Percentiles rank a stretch among this genome's conserved stretches.
Evolutionary conservation across 208 protist genomes (phyloP).

Genomic region (Angomonas deanei): DNA sequence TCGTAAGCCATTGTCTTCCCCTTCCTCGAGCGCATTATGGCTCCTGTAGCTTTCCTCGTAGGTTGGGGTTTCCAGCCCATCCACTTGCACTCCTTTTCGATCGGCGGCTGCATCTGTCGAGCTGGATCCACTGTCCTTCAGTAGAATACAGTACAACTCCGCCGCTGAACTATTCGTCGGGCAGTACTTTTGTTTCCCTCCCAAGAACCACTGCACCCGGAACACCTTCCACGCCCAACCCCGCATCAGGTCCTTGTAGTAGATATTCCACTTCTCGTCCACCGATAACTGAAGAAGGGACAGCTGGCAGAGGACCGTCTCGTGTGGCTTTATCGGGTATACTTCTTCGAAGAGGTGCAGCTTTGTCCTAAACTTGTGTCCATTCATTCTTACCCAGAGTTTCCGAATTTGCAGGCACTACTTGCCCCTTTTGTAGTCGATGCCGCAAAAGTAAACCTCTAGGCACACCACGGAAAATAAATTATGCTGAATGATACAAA

Average conservation of each 20-base stretch:
- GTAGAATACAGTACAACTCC: neutral
- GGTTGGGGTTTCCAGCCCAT: neutral
- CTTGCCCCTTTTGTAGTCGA: constrained; percentile 18
- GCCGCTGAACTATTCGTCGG: neutral
- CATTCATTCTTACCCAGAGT: constrained; percentile 13
- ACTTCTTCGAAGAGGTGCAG: neutral
- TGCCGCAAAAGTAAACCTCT: constrained; percentile 11
- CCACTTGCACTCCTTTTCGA: neutral
- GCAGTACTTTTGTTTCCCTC: neutral
- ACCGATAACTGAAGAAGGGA: constrained; percentile 29
- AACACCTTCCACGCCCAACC: constrained; percentile 19
- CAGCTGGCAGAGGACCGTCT: constrained; percentile 22
- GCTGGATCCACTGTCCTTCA: neutral
- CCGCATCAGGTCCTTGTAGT: constrained; percentile 28
- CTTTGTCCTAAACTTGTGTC: neutral
- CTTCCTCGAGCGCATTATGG: neutral
- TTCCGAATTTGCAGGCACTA: constrained; percentile 21
- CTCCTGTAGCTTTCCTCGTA: neutral
- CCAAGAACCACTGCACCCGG: constrained; percentile 3
- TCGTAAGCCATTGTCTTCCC: constrained; percentile 2
- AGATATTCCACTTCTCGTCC: constrained; percentile 19
- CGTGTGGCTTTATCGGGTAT: neutral
- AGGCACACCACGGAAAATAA: constrained; percentile 20
- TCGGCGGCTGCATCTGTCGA: neutral
- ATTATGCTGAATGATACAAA: constrained; percentile 16